These are phyloP conservation scores for Achlya hypogyna DNA, from an alignment of 352 stramenopile genomes.

Conservation along the genomic window DNA sequence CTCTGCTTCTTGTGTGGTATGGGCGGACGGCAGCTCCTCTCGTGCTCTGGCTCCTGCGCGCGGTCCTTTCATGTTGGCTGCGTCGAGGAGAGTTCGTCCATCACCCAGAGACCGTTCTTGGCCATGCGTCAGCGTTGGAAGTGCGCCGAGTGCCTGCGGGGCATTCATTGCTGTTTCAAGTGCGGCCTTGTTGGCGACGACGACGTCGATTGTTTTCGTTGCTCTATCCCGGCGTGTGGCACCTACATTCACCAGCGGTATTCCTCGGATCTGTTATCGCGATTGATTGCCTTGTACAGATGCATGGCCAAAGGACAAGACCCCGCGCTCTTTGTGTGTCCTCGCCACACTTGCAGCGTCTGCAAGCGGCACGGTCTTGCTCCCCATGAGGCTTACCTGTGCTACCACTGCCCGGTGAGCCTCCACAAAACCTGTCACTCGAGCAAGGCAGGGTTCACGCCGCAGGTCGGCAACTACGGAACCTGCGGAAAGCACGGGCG, in stretches of 20 bases:
- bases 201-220: conserved; percentile 38
- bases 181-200: conserved; percentile 69
- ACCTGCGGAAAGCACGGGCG: conserved; percentile 33
- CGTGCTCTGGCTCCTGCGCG: conserved; percentile 45
- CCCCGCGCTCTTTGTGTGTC: conserved; percentile 34
- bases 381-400: conserved; percentile 42
- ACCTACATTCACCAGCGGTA: conserved; percentile 50
- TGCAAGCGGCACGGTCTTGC: conserved; percentile 42
- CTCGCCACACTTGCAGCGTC: conserved; percentile 41
- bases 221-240: conserved; percentile 43
- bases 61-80: conserved; percentile 52
- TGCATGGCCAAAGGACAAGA: conserved; percentile 1
- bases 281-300: not conserved
- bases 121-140: conserved; percentile 39
- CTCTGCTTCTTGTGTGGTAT: conserved; percentile 48
- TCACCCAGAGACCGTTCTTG: conserved; percentile 25
- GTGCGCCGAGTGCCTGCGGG: conserved; percentile 54
- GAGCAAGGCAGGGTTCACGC: conserved; percentile 9
- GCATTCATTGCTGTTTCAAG: conserved; percentile 42
- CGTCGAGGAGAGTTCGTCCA: conserved; percentile 32
- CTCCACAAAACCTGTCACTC: conserved; percentile 41
- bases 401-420: conserved; percentile 38
- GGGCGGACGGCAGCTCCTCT: conserved; percentile 41
- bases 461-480: conserved; percentile 33
- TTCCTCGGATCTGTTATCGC: not conserved